Evolutionary conservation across 2,329 filamentous ascomycete genomes (phyloP).

Genomic region (Microcyclospora tardicrescens): DNA sequence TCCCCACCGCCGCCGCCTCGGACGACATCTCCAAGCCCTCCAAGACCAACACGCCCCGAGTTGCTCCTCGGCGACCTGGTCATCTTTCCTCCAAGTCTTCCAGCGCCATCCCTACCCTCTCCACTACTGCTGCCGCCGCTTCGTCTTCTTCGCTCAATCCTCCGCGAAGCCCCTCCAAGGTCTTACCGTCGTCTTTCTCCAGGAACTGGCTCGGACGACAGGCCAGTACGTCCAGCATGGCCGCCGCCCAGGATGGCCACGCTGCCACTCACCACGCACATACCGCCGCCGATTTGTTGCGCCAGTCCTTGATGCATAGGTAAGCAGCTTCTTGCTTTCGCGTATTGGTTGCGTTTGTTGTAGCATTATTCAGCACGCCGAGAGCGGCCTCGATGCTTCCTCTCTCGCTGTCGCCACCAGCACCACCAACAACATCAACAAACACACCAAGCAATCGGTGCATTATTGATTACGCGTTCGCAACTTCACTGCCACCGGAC

Average conservation of each 20-base stretch:
- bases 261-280: slow-evolving; percentile 32
- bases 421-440: too few species aligned
- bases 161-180: slow-evolving; percentile 3
- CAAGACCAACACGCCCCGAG: neutral
- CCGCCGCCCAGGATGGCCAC: slow-evolving; percentile 21
- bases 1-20: neutral
- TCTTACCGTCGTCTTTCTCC: slow-evolving; percentile 8
- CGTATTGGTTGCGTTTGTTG: slow-evolving; percentile 2
- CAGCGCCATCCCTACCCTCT: slow-evolving; percentile 34
- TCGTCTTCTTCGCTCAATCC: slow-evolving; percentile 3
- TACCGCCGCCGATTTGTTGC: slow-evolving; percentile 43
- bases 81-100: slow-evolving; percentile 26
- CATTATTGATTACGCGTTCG: too few species aligned
- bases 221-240: slow-evolving; percentile 8
- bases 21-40: slow-evolving; percentile 3
- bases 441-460: too few species aligned
- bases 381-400: too few species aligned
- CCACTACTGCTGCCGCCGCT: slow-evolving; percentile 12
- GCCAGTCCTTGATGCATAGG: slow-evolving; percentile 46
- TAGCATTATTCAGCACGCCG: too few species aligned
- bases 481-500: too few species aligned
- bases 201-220: slow-evolving; percentile 13
- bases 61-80: slow-evolving; percentile 10
- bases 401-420: too few species aligned
- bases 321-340: slow-evolving; percentile 24